These are phyloP conservation scores for Raphanus hybrid DNA, from an alignment of 441 rosid species.

Conservation along the genomic window DNA sequence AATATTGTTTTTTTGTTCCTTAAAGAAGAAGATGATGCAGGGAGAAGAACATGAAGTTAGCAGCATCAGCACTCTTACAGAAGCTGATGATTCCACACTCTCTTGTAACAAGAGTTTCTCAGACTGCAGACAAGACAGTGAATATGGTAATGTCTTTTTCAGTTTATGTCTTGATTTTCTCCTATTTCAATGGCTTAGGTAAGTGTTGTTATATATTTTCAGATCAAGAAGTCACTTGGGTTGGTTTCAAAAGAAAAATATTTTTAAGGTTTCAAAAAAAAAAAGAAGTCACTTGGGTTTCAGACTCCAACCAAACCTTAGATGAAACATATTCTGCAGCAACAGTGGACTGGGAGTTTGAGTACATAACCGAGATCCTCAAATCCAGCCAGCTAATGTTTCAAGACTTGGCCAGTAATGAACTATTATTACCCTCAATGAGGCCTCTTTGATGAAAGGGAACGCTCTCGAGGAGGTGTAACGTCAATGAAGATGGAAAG, in stretches of 20 bases:
- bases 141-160: slow-evolving; percentile 29
- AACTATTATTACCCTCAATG: slow-evolving; percentile 66
- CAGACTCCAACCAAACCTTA: slow-evolving; percentile 47
- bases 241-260: too few relatives aligned
- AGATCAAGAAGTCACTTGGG: slow-evolving; percentile 29
- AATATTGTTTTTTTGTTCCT: neutral
- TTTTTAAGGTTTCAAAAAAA: too few relatives aligned
- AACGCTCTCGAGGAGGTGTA: slow-evolving; percentile 34
- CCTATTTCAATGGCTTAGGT: neutral
- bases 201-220: slow-evolving; percentile 18
- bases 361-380: slow-evolving; percentile 71
- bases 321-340: slow-evolving; percentile 46
- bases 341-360: slow-evolving; percentile 60
- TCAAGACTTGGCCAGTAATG: slow-evolving; percentile 54
- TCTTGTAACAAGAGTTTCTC: slow-evolving; percentile 30
- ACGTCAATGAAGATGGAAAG: slow-evolving; percentile 45
- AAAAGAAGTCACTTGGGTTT: slow-evolving; percentile 50
- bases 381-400: slow-evolving; percentile 65
- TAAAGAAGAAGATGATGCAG: slow-evolving; percentile 11
- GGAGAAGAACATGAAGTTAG: slow-evolving; percentile 41
- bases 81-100: slow-evolving; percentile 7
- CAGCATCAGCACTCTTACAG: slow-evolving; percentile 42
- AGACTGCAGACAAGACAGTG: slow-evolving; percentile 25
- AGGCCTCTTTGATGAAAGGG: slow-evolving; percentile 67
- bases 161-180: neutral